phyloP scores from a whole-genome alignment of 1,139 yeast species.

The Saccharomyces hybrid region DNA sequence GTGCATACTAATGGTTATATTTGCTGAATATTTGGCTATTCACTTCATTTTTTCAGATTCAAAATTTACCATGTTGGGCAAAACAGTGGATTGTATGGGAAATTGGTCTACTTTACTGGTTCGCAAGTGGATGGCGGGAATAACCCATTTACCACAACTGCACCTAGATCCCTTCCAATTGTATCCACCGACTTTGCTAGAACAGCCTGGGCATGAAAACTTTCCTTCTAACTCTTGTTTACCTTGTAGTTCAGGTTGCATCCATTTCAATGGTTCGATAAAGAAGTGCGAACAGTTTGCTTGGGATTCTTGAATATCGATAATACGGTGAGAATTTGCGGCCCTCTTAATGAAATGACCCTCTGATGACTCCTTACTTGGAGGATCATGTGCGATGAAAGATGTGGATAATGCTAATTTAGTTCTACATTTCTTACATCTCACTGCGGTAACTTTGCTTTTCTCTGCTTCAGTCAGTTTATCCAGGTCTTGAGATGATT shows the following conservation, averaged over 20 bases:
- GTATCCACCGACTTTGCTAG: slow-evolving; percentile 78
- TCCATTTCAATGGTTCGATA: slow-evolving; percentile 85
- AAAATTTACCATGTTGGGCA: slow-evolving; percentile 26
- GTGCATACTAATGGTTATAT: too few species aligned
- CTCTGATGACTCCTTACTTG: slow-evolving; percentile 53
- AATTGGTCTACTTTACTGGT: slow-evolving; percentile 73
- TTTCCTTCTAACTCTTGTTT: slow-evolving; percentile 73
- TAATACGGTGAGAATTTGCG: slow-evolving; percentile 49
- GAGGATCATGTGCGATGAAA: slow-evolving; percentile 54
- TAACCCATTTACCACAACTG: slow-evolving; percentile 92
- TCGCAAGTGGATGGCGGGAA: slow-evolving; percentile 83
- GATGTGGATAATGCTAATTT: slow-evolving; percentile 40
- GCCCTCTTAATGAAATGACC: slow-evolving; percentile 56
- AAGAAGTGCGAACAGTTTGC: slow-evolving; percentile 74
- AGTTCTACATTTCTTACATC: slow-evolving; percentile 67
- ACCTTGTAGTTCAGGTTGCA: slow-evolving; percentile 64
- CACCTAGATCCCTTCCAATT: slow-evolving; percentile 94
- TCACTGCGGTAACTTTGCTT: slow-evolving; percentile 35
- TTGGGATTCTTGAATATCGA: slow-evolving; percentile 49
- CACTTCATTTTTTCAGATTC: slow-evolving; percentile 6
- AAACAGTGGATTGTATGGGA: slow-evolving; percentile 16
- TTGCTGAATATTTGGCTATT: background rate
- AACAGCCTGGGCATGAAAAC: slow-evolving; percentile 76
- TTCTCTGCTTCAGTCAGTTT: slow-evolving; percentile 25
- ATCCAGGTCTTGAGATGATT: slow-evolving; percentile 22